Percentiles rank a stretch among this genome's conserved stretches.
These are phyloP conservation scores for Flaveria sonorensis DNA, from an alignment of 129 eudicot genomes.

Conservation along the genomic window DNA sequence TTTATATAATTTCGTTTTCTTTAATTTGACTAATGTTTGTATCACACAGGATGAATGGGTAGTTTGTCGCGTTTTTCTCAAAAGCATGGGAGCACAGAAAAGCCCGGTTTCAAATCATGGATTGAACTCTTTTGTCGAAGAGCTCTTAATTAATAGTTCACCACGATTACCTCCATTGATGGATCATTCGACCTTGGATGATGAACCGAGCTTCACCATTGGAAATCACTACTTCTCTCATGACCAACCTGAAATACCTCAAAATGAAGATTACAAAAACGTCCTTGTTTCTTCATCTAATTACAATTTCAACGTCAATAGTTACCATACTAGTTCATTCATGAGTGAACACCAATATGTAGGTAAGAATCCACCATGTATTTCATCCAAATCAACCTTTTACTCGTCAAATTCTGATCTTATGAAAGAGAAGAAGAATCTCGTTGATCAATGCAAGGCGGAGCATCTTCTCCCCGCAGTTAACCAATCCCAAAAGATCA, in stretches of 20 bases:
- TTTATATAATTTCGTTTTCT: not conserved
- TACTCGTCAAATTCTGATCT: constrained; percentile 42
- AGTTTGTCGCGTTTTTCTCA: constrained; percentile 45
- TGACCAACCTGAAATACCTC: constrained; percentile 2
- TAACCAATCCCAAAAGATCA: not conserved
- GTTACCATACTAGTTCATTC: not conserved
- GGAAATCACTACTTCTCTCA: constrained; percentile 14
- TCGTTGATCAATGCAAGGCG: not conserved
- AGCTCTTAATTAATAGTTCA: constrained; percentile 36
- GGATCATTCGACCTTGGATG: constrained; percentile 25
- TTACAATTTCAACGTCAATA: constrained; percentile 8
- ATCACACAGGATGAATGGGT: constrained; percentile 50
- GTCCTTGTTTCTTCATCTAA: constrained; percentile 27
- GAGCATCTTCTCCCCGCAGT: not conserved
- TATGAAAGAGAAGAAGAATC: constrained; percentile 19
- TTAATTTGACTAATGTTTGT: not conserved
- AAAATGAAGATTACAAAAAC: constrained; percentile 32
- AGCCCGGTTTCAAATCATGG: constrained; percentile 22
- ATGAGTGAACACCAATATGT: not conserved
- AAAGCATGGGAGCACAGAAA: constrained; percentile 27
- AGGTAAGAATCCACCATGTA: constrained; percentile 12
- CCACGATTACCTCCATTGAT: constrained; percentile 46
- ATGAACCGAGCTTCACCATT: constrained; percentile 4
- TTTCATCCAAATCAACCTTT: constrained; percentile 27
- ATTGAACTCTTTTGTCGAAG: constrained; percentile 55